Conservation (phyloP, 2,329 filamentous ascomycete species). For the Ramichloridium luteum region DNA sequence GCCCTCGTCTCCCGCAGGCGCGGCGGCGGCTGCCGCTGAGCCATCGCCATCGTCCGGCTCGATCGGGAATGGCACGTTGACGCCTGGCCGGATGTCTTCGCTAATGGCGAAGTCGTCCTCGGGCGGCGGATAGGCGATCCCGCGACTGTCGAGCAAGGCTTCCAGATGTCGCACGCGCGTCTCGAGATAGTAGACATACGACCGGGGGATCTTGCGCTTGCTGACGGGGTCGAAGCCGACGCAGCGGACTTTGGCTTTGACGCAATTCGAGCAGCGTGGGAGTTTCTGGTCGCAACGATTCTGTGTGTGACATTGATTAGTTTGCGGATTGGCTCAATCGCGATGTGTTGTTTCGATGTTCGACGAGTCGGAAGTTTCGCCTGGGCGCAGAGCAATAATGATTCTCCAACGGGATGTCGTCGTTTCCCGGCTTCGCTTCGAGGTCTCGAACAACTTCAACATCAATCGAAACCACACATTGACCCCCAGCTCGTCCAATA, state of each 20-base stretch:
- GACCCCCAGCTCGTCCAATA: too few species aligned
- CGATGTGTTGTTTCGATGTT: too few species aligned
- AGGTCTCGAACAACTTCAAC: too few species aligned
- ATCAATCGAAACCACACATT: too few species aligned
- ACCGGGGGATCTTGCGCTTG: slow-evolving; percentile 78
- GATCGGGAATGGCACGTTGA: slow-evolving; percentile 25
- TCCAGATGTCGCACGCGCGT: slow-evolving; percentile 76
- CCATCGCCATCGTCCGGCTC: slow-evolving; percentile 15
- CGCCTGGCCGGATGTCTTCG: slow-evolving; percentile 23
- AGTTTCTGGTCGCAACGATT: slow-evolving; percentile 91
- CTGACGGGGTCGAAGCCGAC: slow-evolving; percentile 95
- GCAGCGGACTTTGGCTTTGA: slow-evolving; percentile 82
- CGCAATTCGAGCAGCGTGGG: slow-evolving; percentile 80
- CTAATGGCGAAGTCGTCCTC: slow-evolving; percentile 46
- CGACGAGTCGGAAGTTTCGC: too few species aligned
- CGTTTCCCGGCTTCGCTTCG: too few species aligned
- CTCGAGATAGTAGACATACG: slow-evolving; percentile 92
- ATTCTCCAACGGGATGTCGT: too few species aligned
- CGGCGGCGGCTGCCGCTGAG: too few species aligned
- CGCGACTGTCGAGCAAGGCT: slow-evolving; percentile 54
- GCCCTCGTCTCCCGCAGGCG: too few species aligned
- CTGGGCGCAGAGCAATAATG: too few species aligned
- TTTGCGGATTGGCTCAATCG: too few species aligned
- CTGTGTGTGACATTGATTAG: too few species aligned
- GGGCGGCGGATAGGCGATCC: slow-evolving; percentile 60